Percentiles rank a stretch among this genome's conserved stretches.
phyloP scores from a whole-genome alignment of 352 stramenopile species.

The Halophytophthora batemanensis region DNA sequence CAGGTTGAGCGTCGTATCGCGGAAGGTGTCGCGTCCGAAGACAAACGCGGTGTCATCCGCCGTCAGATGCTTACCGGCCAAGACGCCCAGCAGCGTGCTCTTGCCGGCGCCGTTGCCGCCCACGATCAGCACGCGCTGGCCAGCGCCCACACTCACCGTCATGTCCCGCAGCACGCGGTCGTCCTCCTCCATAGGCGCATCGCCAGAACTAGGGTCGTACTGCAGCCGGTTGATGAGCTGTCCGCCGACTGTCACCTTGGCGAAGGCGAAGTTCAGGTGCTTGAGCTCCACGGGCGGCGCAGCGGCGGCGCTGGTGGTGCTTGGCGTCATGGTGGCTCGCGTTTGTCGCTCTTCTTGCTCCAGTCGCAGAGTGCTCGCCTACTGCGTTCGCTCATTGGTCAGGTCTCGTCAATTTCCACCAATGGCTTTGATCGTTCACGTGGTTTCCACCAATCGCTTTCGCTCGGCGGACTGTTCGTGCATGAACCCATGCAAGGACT shows the following conservation, averaged over 20 bases:
- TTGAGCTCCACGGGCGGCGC: slow-evolving; percentile 48
- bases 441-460: too few species aligned
- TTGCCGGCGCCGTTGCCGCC: slow-evolving; percentile 96
- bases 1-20: slow-evolving; percentile 94
- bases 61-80: slow-evolving; percentile 94
- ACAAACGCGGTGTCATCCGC: slow-evolving; percentile 77
- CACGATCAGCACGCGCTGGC: slow-evolving; percentile 91
- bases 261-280: slow-evolving; percentile 69
- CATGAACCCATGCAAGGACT: too few species aligned
- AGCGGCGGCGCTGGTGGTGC: neutral
- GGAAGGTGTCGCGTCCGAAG: slow-evolving; percentile 93
- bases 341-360: too few species aligned
- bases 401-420: too few species aligned
- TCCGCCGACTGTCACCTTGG: slow-evolving; percentile 64
- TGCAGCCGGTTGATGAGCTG: slow-evolving; percentile 59
- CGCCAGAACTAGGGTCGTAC: slow-evolving; percentile 25
- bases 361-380: too few species aligned
- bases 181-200: slow-evolving; percentile 18
- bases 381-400: too few species aligned
- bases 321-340: too few species aligned
- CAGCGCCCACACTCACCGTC: slow-evolving; percentile 71
- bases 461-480: too few species aligned
- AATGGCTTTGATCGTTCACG: too few species aligned
- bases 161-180: slow-evolving; percentile 87
- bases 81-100: slow-evolving; percentile 92